A percentile compares a stretch with the other conserved stretches of the same genome.
These are phyloP conservation scores for Trypanosoma melophagium DNA, from an alignment of 208 protist genomes.

Conservation along the genomic window DNA sequence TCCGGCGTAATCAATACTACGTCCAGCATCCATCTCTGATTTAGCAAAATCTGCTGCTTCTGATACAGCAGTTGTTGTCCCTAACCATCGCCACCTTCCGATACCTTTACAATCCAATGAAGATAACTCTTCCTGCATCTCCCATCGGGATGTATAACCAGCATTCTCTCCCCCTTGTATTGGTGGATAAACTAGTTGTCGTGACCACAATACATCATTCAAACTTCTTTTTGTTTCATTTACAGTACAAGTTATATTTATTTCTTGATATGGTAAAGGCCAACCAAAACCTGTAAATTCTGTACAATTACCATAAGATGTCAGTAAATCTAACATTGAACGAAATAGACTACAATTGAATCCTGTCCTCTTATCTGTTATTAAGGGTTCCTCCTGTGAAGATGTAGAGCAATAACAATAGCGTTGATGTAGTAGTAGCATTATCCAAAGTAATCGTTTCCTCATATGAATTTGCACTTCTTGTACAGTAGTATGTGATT, in stretches of 20 bases:
- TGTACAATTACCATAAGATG: constrained; percentile 15
- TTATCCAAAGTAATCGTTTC: constrained; percentile 22
- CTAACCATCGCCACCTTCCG: constrained; percentile 59
- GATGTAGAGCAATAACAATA: constrained; percentile 15
- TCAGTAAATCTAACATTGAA: constrained; percentile 33
- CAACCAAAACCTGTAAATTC: constrained; percentile 31
- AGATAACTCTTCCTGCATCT: constrained; percentile 47
- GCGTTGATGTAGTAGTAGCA: constrained; percentile 24
- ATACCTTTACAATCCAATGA: constrained; percentile 17
- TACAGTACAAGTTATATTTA: background rate
- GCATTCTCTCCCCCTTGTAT: background rate
- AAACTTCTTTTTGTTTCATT: background rate
- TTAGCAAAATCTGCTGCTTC: constrained; percentile 11
- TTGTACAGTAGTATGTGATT: background rate
- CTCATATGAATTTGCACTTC: constrained; percentile 6
- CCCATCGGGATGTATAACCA: constrained; percentile 29
- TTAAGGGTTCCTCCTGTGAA: background rate
- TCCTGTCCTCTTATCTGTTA: background rate
- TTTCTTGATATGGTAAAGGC: background rate
- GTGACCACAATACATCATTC: background rate
- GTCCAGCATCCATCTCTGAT: background rate
- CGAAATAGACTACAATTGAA: constrained; percentile 16
- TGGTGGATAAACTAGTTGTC: constrained; percentile 4
- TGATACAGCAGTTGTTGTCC: constrained; percentile 42
- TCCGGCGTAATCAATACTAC: constrained; percentile 8